Percentiles rank a stretch among this genome's conserved stretches.
Conservation (phyloP, 2,329 filamentous ascomycete genomes). For the Aspergillus transmontanensis region DNA sequence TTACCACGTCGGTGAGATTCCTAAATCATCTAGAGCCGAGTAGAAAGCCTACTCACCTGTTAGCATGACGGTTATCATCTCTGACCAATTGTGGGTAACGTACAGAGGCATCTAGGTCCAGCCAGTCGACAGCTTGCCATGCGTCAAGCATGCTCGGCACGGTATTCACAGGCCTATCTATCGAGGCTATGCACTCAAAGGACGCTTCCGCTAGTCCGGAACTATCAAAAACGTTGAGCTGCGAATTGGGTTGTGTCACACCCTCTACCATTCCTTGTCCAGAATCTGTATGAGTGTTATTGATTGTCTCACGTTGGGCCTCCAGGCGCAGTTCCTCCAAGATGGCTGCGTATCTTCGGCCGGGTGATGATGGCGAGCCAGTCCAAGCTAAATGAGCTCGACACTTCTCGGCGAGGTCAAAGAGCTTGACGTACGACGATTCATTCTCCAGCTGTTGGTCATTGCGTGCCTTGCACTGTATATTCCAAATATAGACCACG, state of each 20-base stretch:
- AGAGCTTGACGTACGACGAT: slow-evolving; percentile 21
- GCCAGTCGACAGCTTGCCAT: not conserved
- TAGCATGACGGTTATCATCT: not conserved
- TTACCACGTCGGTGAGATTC: not conserved
- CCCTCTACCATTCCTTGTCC: not conserved
- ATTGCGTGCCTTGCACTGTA: slow-evolving; percentile 26
- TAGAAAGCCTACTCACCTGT: not conserved
- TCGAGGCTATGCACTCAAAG: not conserved
- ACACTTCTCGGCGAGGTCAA: slow-evolving; percentile 50
- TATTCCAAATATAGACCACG: slow-evolving; percentile 58
- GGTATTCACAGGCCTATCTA: not conserved
- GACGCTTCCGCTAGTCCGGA: not conserved
- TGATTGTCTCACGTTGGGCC: slow-evolving; percentile 10
- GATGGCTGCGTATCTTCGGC: slow-evolving; percentile 54
- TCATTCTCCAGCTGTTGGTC: not conserved
- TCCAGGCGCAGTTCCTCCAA: slow-evolving; percentile 55
- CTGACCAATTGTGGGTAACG: not conserved
- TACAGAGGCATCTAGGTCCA: not conserved
- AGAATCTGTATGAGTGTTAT: not conserved
- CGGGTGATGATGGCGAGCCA: slow-evolving; percentile 46
- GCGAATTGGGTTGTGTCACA: not conserved
- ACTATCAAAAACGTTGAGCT: not conserved
- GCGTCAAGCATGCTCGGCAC: not conserved
- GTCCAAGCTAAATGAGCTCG: slow-evolving; percentile 48
- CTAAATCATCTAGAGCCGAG: not conserved